Evolutionary conservation across 495 filamentous ascomycete genomes (phyloP), one percentile per base, ranked within the genome.

Genomic region (Daldinia caldariorum): DNA sequence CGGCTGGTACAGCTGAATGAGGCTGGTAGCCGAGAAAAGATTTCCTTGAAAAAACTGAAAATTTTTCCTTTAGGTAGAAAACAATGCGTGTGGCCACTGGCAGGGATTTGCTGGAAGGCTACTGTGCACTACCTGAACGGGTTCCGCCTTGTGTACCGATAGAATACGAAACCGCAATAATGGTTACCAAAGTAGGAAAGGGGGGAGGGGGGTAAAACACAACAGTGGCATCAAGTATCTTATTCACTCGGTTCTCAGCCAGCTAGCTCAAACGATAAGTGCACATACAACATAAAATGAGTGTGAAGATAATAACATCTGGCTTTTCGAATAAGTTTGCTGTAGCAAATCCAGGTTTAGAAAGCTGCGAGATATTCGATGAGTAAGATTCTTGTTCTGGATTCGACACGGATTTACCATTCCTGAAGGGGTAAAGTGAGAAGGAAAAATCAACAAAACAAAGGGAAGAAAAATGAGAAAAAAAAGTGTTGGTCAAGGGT

Each of bases 111-210:
- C 61, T 31, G 47, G 43, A 66, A 69, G 61, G 58, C 66, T 59
- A 62, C 38, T 38, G 58, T 41, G 58, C 53, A 61, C 61, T 70
- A 70, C 26, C 26, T 26, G 41, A 51, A 37, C 49, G 45, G 61
- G 63, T 62, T 50, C 63, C 61, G 61, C 70, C 35, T 34, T 55
- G 63, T 66, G 64, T 67, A 58, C 72, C 67, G 67, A 67, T 56
- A 75, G 60, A 70, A 67, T 64, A 73, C 65, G 61, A 75, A 72
- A 75, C 72, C 37, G 50, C 16, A 73, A 69, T 66, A 54, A 62
- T 65, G 65, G 51, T 39, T 31, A 66, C 43, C 13, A 51, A 20
- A 62, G 51, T 50, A 65, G 64, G 65, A 65, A 54, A 35, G 20
- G 60, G 32, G 34, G n/a, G 63, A n/a, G n/a, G n/a, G n/a, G n/a